Conservation (phyloP, 2,329 filamentous ascomycete genomes). For the Lasiodiplodia gonubiensis region DNA sequence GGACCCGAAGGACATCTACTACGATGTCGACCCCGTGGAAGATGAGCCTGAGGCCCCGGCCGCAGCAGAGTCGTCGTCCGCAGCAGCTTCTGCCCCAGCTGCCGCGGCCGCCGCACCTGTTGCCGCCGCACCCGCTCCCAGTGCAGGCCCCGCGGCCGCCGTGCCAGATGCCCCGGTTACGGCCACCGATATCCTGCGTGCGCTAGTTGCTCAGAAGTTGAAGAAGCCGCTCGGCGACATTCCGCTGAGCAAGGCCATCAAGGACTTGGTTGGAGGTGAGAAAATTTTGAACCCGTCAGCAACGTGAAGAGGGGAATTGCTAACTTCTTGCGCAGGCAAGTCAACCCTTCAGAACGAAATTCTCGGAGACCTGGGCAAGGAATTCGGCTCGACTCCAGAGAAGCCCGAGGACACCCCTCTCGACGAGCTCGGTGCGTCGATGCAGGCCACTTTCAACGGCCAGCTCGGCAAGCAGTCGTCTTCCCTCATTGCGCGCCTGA, state of each 20-base stretch:
- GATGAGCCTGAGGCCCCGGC: conserved; percentile 74
- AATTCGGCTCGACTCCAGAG: conserved; percentile 97
- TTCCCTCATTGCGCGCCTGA: conserved; percentile 88
- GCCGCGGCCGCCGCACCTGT: conserved; percentile 61
- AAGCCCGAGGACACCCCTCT: conserved; percentile 97
- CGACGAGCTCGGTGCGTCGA: conserved; percentile 90
- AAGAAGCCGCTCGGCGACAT: conserved; percentile 92
- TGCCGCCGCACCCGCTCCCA: conserved; percentile 65
- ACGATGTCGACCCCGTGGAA: conserved; percentile 93
- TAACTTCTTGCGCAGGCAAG: conserved; percentile 69
- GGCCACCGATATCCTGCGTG: conserved; percentile 86
- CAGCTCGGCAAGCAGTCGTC: conserved; percentile 96
- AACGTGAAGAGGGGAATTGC: not conserved
- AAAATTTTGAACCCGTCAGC: conserved; percentile 31
- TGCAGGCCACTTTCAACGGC: conserved; percentile 99
- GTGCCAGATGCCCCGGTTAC: conserved; percentile 86
- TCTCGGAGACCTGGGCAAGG: conserved; percentile 94
- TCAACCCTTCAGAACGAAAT: conserved; percentile 99
- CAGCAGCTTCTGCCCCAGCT: conserved; percentile 56
- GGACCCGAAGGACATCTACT: conserved; percentile 99
- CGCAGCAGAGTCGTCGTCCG: conserved; percentile 51
- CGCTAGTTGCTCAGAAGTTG: conserved; percentile 93
- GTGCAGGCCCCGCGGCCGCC: conserved; percentile 83
- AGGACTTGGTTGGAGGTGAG: conserved; percentile 95
- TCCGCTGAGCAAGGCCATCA: conserved; percentile 94